Percentiles rank a stretch among this genome's conserved stretches.
These are phyloP conservation scores for Fusarium sororula DNA, from an alignment of 2,329 filamentous ascomycete species.

Conservation along the genomic window DNA sequence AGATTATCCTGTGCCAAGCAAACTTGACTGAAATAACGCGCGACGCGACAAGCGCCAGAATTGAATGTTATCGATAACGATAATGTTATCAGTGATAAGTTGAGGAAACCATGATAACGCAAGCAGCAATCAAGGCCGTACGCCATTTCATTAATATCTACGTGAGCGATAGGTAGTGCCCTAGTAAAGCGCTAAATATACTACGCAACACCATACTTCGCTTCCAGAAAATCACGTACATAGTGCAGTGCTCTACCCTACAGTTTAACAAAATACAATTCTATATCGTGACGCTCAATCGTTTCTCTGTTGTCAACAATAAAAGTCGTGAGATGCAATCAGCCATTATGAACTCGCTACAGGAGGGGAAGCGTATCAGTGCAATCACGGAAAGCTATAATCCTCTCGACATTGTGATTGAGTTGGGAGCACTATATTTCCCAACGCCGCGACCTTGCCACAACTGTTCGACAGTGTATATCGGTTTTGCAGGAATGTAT, in stretches of 20 bases:
- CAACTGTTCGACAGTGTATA: rapidly evolving
- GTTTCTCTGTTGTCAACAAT: too few species aligned
- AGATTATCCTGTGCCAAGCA: too few species aligned
- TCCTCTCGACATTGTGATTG: too few species aligned
- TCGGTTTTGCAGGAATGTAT: background rate
- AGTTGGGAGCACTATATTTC: rapidly evolving
- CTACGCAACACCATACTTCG: background rate
- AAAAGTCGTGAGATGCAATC: background rate
- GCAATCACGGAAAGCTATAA: rapidly evolving
- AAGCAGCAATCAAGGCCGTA: rapidly evolving
- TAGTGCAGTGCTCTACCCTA: background rate
- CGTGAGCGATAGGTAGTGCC: rapidly evolving
- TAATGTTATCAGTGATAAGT: background rate
- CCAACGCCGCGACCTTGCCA: rapidly evolving
- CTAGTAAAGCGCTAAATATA: too few species aligned
- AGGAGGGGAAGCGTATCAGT: background rate
- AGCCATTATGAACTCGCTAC: rapidly evolving
- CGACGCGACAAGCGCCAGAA: background rate
- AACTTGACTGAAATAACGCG: background rate
- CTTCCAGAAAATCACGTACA: background rate
- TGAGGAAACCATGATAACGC: background rate
- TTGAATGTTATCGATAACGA: background rate
- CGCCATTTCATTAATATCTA: too few species aligned
- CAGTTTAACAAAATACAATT: background rate
- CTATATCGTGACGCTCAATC: background rate